phyloP scores from a whole-genome alignment of 169 alveolate genomes.

The Toxoplasma gondii region DNA sequence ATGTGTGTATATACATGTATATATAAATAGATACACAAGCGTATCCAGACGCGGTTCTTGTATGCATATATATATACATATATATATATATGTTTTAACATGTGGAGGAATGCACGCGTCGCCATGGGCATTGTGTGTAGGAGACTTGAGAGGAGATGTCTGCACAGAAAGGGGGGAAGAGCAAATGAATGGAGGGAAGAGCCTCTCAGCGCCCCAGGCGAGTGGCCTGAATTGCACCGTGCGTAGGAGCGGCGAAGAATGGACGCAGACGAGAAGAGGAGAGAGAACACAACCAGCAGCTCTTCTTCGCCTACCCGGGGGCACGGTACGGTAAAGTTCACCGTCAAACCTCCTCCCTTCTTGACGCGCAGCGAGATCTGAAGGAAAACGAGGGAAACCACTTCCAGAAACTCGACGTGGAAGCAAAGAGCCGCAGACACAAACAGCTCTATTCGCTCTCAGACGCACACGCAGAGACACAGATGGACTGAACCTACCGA shows the following conservation, averaged over 20 bases:
- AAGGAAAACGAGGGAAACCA: neutral
- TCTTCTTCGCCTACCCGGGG: constrained; percentile 7
- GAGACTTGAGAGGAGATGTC: too few species aligned
- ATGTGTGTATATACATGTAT: neutral
- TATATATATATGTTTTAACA: too few species aligned
- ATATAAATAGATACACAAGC: neutral
- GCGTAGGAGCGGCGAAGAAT: neutral
- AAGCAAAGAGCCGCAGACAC: neutral
- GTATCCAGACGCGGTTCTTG: neutral
- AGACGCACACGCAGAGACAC: too few species aligned
- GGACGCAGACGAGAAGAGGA: neutral
- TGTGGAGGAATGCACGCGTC: too few species aligned
- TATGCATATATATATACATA: neutral
- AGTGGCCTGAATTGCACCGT: neutral
- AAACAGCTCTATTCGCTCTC: too few species aligned
- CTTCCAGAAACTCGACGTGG: neutral
- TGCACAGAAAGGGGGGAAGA: too few species aligned
- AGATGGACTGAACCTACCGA: too few species aligned
- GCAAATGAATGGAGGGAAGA: too few species aligned
- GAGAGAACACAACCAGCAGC: neutral
- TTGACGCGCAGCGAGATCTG: constrained; percentile 53
- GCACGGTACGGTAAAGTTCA: constrained; percentile 81
- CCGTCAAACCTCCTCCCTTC: constrained; percentile 83
- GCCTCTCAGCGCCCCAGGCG: neutral
- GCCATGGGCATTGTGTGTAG: too few species aligned